Conservation (phyloP, 139 green algal genomes). For the Mesotaenium endlicherianum region DNA sequence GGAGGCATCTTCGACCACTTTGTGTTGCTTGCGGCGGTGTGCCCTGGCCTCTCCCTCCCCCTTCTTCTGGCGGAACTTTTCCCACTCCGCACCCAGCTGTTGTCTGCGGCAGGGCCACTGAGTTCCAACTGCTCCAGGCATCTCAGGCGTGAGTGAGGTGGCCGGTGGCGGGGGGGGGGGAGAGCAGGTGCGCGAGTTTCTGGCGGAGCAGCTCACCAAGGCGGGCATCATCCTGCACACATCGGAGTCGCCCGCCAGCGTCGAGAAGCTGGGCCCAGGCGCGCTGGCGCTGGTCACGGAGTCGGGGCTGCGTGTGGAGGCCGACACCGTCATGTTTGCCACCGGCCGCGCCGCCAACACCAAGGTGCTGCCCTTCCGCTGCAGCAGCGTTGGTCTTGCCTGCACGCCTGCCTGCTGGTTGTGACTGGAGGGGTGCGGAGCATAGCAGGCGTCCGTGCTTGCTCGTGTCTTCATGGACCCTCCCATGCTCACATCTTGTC, state of each 20-base stretch:
- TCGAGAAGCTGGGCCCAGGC: slow-evolving; percentile 53
- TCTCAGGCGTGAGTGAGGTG: too few species aligned
- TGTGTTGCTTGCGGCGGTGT: too few species aligned
- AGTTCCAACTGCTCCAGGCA: too few species aligned
- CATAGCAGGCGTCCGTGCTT: background rate
- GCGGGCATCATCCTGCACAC: slow-evolving; percentile 52
- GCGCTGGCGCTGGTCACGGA: slow-evolving; percentile 43
- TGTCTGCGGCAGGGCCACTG: too few species aligned
- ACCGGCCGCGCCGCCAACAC: slow-evolving; percentile 83
- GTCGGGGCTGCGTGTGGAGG: slow-evolving; percentile 48
- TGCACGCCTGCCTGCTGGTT: too few species aligned
- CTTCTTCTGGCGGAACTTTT: too few species aligned
- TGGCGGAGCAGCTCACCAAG: slow-evolving; percentile 45
- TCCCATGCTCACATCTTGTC: background rate
- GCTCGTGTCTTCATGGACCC: background rate
- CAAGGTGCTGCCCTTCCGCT: too few species aligned
- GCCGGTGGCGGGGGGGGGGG: too few species aligned
- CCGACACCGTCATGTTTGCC: slow-evolving; percentile 79
- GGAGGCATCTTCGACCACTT: too few species aligned
- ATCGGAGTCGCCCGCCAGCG: background rate
- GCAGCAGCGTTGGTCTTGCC: too few species aligned
- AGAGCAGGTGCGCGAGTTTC: slow-evolving; percentile 49
- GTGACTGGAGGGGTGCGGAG: too few species aligned
- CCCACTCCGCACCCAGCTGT: too few species aligned
- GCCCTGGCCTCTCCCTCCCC: background rate